A percentile compares a stretch with the other conserved stretches of the same genome.
These are phyloP conservation scores for Cornus suecica DNA, from an alignment of 148 eudicot genomes.

Conservation along the genomic window DNA sequence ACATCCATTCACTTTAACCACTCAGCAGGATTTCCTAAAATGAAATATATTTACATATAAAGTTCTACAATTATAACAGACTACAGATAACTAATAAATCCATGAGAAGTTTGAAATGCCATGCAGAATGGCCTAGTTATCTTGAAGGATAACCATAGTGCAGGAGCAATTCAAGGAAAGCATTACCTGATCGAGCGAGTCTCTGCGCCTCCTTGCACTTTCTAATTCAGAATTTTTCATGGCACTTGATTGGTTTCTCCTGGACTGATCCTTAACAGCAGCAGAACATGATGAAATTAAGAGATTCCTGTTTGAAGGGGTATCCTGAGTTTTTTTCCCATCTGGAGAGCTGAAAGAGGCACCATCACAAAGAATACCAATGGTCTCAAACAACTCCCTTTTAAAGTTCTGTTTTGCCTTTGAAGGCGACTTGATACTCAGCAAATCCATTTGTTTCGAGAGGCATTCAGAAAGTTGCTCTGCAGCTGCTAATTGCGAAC, in stretches of 20 bases:
- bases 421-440: constrained; percentile 56
- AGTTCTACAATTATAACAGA: background rate
- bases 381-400: constrained; percentile 73
- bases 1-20: background rate
- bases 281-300: constrained; percentile 28
- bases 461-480: constrained; percentile 80
- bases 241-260: constrained; percentile 42
- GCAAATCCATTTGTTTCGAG: constrained; percentile 69
- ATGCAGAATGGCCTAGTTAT: background rate
- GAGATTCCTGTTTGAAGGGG: constrained; percentile 34
- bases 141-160: background rate
- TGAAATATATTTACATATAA: background rate
- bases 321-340: constrained; percentile 21
- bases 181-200: constrained; percentile 78
- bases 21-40: background rate
- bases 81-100: background rate
- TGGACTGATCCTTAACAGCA: constrained; percentile 35
- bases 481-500: constrained; percentile 80
- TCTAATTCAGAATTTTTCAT: constrained; percentile 54
- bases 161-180: background rate
- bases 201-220: constrained; percentile 76
- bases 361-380: constrained; percentile 65
- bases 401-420: constrained; percentile 43
- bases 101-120: background rate
- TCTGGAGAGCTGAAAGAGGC: constrained; percentile 46